phyloP scores from a whole-genome alignment of 148 eudicot genomes.

The Rhododendron simsii region DNA sequence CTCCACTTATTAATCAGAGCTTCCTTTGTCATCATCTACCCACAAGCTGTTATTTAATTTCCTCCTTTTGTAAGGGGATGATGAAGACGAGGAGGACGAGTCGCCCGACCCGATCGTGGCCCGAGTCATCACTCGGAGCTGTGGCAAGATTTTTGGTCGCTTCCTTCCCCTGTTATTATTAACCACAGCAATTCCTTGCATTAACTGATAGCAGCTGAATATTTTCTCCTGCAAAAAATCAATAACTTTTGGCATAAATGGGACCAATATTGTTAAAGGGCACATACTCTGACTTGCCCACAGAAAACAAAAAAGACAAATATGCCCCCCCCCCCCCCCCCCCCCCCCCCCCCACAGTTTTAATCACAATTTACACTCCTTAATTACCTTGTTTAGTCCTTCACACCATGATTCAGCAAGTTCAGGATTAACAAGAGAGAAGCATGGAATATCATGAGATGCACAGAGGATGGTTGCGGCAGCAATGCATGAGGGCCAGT shows the following conservation, averaged over 20 bases:
- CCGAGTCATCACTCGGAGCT: slow-evolving; percentile 54
- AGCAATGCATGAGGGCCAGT: slow-evolving; percentile 89
- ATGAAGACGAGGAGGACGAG: slow-evolving; percentile 53
- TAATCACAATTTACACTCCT: slow-evolving; percentile 16
- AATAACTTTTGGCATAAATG: not conserved
- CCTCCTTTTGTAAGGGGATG: slow-evolving; percentile 64
- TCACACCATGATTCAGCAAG: slow-evolving; percentile 82
- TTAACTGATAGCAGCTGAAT: slow-evolving; percentile 50
- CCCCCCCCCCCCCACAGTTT: not conserved
- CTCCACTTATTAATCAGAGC: slow-evolving; percentile 34
- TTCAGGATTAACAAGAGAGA: slow-evolving; percentile 60
- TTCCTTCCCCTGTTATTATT: slow-evolving; percentile 28
- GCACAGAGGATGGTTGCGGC: slow-evolving; percentile 81
- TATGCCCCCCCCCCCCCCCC: not conserved
- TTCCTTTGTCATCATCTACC: slow-evolving; percentile 60
- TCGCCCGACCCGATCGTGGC: slow-evolving; percentile 37
- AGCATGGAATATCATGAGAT: slow-evolving; percentile 66
- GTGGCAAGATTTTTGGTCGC: slow-evolving; percentile 51
- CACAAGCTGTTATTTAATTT: slow-evolving; percentile 53
- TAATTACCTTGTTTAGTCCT: slow-evolving; percentile 70
- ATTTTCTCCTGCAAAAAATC: slow-evolving; percentile 57
- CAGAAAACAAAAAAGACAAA: no score
- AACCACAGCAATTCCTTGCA: slow-evolving; percentile 36
- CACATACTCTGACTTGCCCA: not conserved
- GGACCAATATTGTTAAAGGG: not conserved